phyloP scores from a whole-genome alignment of 2,329 filamentous ascomycete species.

The Sporothrix mexicana region DNA sequence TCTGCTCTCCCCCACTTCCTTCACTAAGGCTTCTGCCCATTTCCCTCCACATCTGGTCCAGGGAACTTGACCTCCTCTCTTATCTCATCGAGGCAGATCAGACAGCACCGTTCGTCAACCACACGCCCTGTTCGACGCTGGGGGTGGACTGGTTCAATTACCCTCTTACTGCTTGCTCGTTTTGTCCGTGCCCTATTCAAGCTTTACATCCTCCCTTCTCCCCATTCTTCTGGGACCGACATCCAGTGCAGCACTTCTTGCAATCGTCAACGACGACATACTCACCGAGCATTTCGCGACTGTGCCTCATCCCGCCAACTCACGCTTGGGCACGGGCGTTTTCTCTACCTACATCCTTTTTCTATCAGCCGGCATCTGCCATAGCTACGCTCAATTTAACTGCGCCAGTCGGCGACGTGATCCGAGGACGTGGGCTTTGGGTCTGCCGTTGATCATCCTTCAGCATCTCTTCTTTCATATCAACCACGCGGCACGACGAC shows the following conservation, averaged over 20 bases:
- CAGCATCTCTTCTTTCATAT: not conserved
- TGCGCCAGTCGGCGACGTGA: not conserved
- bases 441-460: not conserved
- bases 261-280: slow-evolving; percentile 5
- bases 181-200: not conserved
- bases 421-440: not conserved
- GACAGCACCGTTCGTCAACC: not conserved
- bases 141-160: not conserved
- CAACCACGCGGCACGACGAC: not conserved
- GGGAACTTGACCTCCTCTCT: not conserved
- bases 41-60: not conserved
- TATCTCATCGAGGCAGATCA: slow-evolving; percentile 10
- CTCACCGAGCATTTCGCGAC: slow-evolving; percentile 9
- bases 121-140: not conserved
- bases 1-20: not conserved
- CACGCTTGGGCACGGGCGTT: slow-evolving; percentile 1
- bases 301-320: not conserved
- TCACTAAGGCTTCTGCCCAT: not conserved
- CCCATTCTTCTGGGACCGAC: slow-evolving; percentile 3
- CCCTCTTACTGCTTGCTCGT: not conserved
- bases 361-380: not conserved
- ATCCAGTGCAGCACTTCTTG: not conserved
- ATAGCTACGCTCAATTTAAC: not conserved
- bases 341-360: not conserved
- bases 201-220: not conserved